These are phyloP conservation scores for Ramichloridium luteum DNA, from an alignment of 2,329 filamentous ascomycete species.

Conservation along the genomic window DNA sequence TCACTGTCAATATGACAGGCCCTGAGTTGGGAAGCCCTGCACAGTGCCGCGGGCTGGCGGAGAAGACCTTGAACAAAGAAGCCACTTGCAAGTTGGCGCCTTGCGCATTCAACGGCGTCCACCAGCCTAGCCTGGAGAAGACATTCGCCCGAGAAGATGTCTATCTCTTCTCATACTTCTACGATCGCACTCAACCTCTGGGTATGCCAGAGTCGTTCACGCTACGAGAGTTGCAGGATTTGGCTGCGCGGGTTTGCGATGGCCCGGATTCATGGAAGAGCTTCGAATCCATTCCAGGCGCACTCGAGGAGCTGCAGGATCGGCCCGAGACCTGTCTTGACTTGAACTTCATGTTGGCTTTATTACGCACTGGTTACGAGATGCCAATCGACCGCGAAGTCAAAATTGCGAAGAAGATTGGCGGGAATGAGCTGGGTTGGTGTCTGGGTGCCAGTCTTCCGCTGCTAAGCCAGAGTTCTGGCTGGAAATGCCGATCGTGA, in stretches of 20 bases:
- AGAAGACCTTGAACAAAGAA: slow-evolving; percentile 85
- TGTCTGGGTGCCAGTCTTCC: slow-evolving; percentile 72
- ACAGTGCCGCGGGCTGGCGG: slow-evolving; percentile 80
- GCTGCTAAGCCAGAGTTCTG: slow-evolving; percentile 19
- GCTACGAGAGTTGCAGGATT: slow-evolving; percentile 73
- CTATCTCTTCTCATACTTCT: slow-evolving; percentile 97
- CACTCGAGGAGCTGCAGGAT: slow-evolving; percentile 65
- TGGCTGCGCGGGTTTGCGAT: slow-evolving; percentile 72
- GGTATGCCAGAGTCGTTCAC: slow-evolving; percentile 99
- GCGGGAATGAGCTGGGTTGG: slow-evolving; percentile 93
- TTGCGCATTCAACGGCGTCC: slow-evolving; percentile 97
- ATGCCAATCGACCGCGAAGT: slow-evolving; percentile 96
- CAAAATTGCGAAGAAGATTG: slow-evolving; percentile 97
- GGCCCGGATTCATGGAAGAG: slow-evolving; percentile 76
- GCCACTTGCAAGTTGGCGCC: slow-evolving; percentile 67
- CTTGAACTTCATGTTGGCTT: slow-evolving; percentile 87
- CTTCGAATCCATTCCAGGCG: slow-evolving; percentile 64
- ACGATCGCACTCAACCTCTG: slow-evolving; percentile 81
- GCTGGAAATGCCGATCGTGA: slow-evolving; percentile 17
- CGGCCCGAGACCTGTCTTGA: slow-evolving; percentile 89
- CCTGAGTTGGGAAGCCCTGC: slow-evolving; percentile 62
- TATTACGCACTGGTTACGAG: slow-evolving; percentile 91
- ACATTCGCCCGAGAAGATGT: slow-evolving; percentile 86
- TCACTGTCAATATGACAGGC: slow-evolving; percentile 77
- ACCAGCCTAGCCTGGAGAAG: slow-evolving; percentile 84